These are phyloP conservation scores for Diaporthe aspalathi DNA, from an alignment of 2,329 filamentous ascomycete genomes.

Conservation along the genomic window DNA sequence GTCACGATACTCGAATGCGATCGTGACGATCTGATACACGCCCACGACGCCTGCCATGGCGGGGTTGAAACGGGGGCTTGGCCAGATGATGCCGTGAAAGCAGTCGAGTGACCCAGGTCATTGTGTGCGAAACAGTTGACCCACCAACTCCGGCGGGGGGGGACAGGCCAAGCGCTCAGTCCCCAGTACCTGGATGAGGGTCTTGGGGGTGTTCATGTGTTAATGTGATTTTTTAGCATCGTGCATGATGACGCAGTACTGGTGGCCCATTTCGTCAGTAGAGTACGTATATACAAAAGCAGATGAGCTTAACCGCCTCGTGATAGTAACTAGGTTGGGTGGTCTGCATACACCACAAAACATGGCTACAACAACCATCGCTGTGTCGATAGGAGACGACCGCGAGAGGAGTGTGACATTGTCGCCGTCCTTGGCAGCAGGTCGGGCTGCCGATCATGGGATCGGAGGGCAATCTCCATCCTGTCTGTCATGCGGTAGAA, in stretches of 20 bases:
- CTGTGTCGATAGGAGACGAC: not conserved
- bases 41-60: slow-evolving; percentile 7
- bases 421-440: slow-evolving; percentile 13
- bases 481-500: slow-evolving; percentile 3
- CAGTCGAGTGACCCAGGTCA: slow-evolving; percentile 3
- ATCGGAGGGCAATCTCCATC: slow-evolving; percentile 9
- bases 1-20: slow-evolving; percentile 16
- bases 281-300: not conserved
- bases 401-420: not conserved
- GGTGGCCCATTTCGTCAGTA: slow-evolving; percentile 14
- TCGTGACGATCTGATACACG: slow-evolving; percentile 24
- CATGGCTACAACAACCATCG: not conserved
- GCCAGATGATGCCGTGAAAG: slow-evolving; percentile 23
- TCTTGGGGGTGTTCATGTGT: not conserved
- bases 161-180: slow-evolving; percentile 3
- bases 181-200: not conserved
- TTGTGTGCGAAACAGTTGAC: slow-evolving; percentile 20
- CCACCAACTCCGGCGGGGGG: slow-evolving; percentile 22
- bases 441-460: slow-evolving; percentile 17
- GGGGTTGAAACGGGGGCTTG: slow-evolving; percentile 27
- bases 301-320: slow-evolving; percentile 8
- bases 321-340: not conserved
- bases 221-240: too few species aligned
- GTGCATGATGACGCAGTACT: slow-evolving; percentile 10
- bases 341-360: not conserved